Base-by-base conservation (phyloP, 768 basidiomycete genomes). In the Mycena rebaudengoi region DNA sequence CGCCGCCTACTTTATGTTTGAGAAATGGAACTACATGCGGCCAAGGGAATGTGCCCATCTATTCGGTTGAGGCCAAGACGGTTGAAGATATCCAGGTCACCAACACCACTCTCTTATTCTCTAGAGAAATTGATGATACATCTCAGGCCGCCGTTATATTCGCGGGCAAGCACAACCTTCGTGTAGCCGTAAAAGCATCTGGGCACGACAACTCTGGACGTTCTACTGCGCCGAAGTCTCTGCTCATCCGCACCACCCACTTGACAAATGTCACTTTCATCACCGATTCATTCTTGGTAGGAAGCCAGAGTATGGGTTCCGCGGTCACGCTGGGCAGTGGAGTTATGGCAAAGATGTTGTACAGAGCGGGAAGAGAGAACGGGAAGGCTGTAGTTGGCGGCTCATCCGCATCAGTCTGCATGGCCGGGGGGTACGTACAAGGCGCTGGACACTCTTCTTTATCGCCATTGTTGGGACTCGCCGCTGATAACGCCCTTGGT, bases 121-220 rank as follows among this genome's bases (percentile, higher is more conserved):
- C 14, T n/a, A n/a, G n/a, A 11, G 4, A 23, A 6, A 6, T 8
- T 44, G 8, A 29, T 41, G 11, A 60, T 30, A 7, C 21, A 5
- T 11, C 12, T 4, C 41, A 81, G 62, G 77, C 74, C 35, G 71
- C 75, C 14, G 69, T 78, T 18, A 69, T 66, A 29, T 78, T 79
- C 48, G 74, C 75, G 3, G 64, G 43, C 6, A 48, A 49, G 25
- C 73, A 74, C 41, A 73, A 77, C 56, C 63, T 77, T 23, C 69
- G 69, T 7, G 37, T 75, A 3, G 74, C 70, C 3, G 65, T 78
- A 20, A 71, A 71, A 25, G 51, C 51, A 29, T 69, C 63, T 13
- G 78, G 80, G 0, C 81, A 83, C 53, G 82, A 83, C 56, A 79
- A 73, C 66, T 75, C 83, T 7, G 82, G 83, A 2, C 74, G 83